A percentile compares a stretch with the other conserved stretches of the same genome.
These are phyloP conservation scores for Ajuga chamaepitys DNA, from an alignment of 257 asterid species.

Conservation along the genomic window DNA sequence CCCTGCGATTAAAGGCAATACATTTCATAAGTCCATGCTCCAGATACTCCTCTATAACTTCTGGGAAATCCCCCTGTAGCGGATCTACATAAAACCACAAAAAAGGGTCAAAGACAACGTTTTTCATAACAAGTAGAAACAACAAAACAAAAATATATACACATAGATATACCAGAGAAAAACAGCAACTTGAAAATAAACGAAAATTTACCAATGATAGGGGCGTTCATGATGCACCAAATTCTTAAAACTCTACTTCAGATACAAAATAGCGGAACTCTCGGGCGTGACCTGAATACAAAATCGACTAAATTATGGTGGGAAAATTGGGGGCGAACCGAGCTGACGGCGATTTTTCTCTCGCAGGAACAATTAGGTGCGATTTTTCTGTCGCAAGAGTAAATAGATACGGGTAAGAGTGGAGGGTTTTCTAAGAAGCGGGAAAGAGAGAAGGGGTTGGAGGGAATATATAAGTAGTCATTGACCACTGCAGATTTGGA, in stretches of 20 bases:
- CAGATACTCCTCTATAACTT: slow-evolving; percentile 86
- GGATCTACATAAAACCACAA: slow-evolving; percentile 49
- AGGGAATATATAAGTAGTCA: neutral
- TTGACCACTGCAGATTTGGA: too few species aligned
- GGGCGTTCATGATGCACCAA: slow-evolving; percentile 41
- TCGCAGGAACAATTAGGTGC: neutral
- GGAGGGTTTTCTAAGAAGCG: slow-evolving; percentile 10
- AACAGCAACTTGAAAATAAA: neutral
- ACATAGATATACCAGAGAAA: neutral
- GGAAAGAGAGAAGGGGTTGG: neutral
- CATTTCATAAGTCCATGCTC: slow-evolving; percentile 79
- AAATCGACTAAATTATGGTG: neutral
- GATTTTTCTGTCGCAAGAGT: too few species aligned
- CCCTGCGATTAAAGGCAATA: slow-evolving; percentile 84
- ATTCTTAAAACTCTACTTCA: neutral
- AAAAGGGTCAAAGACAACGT: neutral
- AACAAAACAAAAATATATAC: neutral
- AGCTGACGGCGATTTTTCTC: neutral
- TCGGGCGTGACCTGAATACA: neutral
- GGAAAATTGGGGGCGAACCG: neutral
- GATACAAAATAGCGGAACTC: neutral
- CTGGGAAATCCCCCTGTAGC: slow-evolving; percentile 89
- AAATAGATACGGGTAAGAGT: neutral
- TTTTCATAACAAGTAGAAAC: neutral
- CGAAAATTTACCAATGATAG: slow-evolving; percentile 45